Conservation (phyloP, 1,139 yeast species). For the Magnusiomyces ingens region DNA sequence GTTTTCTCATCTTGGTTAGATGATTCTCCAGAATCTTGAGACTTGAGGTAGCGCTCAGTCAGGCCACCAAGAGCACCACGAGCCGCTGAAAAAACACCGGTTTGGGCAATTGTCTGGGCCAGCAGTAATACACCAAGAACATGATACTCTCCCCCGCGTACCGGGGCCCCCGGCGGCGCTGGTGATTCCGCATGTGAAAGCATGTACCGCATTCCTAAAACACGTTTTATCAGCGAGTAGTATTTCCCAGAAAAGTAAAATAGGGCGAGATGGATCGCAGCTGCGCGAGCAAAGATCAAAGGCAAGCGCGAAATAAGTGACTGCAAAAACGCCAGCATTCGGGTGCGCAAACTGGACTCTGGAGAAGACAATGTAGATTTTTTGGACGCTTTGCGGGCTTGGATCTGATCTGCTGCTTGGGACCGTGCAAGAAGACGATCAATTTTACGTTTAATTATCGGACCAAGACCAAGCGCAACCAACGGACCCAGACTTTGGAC, state of each 20-base stretch:
- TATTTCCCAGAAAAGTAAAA: conserved; percentile 79
- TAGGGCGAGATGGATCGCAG: conserved; percentile 60
- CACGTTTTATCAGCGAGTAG: conserved; percentile 67
- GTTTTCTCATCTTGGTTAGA: background rate
- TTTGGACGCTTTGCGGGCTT: too few species aligned
- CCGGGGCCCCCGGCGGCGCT: conserved; percentile 22
- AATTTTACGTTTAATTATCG: too few species aligned
- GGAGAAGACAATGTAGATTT: too few species aligned
- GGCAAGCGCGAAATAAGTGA: background rate
- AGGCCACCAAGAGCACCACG: too few species aligned
- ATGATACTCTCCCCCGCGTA: conserved; percentile 57
- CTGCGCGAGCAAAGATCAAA: background rate
- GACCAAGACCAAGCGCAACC: too few species aligned
- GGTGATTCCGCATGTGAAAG: conserved; percentile 19
- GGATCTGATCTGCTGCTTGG: too few species aligned
- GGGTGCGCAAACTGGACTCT: background rate
- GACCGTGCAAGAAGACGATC: too few species aligned
- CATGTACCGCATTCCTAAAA: conserved; percentile 72
- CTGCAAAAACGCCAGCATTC: background rate
- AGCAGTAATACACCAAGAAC: conserved; percentile 66
- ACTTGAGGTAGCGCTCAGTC: background rate
- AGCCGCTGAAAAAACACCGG: background rate
- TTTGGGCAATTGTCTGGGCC: conserved; percentile 36
- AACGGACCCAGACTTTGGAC: too few species aligned
- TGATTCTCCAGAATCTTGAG: background rate